phyloP scores from a whole-genome alignment of 768 basidiomycete genomes.

The Tephrocybe rancida region DNA sequence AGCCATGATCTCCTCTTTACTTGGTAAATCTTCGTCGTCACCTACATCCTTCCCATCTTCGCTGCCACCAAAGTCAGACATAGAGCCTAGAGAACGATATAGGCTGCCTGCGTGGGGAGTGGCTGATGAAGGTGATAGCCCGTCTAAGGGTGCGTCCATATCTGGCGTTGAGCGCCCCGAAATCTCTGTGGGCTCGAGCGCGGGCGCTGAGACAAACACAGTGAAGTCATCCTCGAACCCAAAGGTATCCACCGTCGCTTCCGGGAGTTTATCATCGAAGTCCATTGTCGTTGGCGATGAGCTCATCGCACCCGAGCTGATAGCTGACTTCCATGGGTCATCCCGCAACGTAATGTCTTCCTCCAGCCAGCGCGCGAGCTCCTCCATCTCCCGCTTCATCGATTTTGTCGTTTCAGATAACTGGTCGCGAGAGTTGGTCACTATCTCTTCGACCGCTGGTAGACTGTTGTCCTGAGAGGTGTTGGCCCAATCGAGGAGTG shows the following conservation, averaged over 20 bases:
- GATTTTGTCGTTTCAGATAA: slow-evolving; percentile 30
- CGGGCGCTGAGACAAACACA: slow-evolving; percentile 68
- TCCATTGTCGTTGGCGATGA: slow-evolving; percentile 27
- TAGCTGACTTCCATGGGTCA: slow-evolving; percentile 44
- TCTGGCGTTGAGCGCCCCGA: slow-evolving; percentile 25
- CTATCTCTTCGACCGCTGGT: slow-evolving; percentile 21
- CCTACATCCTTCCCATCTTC: slow-evolving; percentile 32
- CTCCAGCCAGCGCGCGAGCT: slow-evolving; percentile 64
- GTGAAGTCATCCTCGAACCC: slow-evolving; percentile 83
- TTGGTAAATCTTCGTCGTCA: slow-evolving; percentile 40
- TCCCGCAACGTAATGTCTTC: slow-evolving; percentile 40
- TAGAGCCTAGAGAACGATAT: slow-evolving; percentile 59
- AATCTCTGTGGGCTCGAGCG: slow-evolving; percentile 17
- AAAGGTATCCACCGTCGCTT: slow-evolving; percentile 11
- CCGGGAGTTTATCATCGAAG: background rate
- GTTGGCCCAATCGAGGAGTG: slow-evolving; percentile 44
- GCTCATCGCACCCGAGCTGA: slow-evolving; percentile 27
- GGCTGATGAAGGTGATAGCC: slow-evolving; percentile 17
- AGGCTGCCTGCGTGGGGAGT: slow-evolving; percentile 22
- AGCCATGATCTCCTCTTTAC: slow-evolving; percentile 47
- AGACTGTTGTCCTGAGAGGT: slow-evolving; percentile 38
- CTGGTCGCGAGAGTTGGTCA: slow-evolving; percentile 15
- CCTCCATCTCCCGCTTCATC: slow-evolving; percentile 55
- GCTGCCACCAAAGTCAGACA: slow-evolving; percentile 57
- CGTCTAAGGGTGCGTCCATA: slow-evolving; percentile 20